Evolutionary conservation across 768 basidiomycete genomes (phyloP), one percentile per base, ranked within the genome.

Genomic region (Mycena haematopus): DNA sequence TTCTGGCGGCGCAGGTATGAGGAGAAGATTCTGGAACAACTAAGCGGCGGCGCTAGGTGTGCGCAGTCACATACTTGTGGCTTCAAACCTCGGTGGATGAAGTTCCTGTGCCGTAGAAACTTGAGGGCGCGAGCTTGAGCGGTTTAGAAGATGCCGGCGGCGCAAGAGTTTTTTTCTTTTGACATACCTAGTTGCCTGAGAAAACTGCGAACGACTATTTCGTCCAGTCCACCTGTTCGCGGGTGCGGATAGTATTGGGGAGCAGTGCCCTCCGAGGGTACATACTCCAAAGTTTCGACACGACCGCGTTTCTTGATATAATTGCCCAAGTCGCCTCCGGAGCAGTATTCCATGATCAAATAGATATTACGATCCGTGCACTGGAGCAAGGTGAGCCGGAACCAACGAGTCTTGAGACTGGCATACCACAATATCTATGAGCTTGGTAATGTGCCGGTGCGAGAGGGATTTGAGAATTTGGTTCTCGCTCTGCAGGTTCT

Each of bases 241-340:
- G 96, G 96, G 77, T 99, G 96, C 6, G 92, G 91, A 74, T 94
- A 99, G 71, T 90, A 99, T 65, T 89, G 88, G 22, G 85, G 84
- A 45, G 90, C 82, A 17, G 86, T 85, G 27, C 87, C 88, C 7
- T 88, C 84, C 15, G 80, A 77, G 4, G 95, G 91, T 0, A 85
- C 73, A 61, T 93, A 96, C 73, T 96, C 91, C 14, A 99, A 82
- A 3, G 90, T 89, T 50, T 96, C 91, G 47, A 99, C 89, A 19
- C 90, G 86, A 17, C 96, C 97, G n/a, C 96, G 89, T 72, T 93
- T 95, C 88, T 95, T 95, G 82, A 99, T 96, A 71, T 99, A 99
- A 68, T 93, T 88, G 0, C 95, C 93, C 52, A 99, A 86, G 76
- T 99, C 97, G 3, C 96, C 96, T 2, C 96, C 96, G 1, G 95